Conservation (phyloP, 2,329 filamentous ascomycete species). For the Fusarium sp. region DNA sequence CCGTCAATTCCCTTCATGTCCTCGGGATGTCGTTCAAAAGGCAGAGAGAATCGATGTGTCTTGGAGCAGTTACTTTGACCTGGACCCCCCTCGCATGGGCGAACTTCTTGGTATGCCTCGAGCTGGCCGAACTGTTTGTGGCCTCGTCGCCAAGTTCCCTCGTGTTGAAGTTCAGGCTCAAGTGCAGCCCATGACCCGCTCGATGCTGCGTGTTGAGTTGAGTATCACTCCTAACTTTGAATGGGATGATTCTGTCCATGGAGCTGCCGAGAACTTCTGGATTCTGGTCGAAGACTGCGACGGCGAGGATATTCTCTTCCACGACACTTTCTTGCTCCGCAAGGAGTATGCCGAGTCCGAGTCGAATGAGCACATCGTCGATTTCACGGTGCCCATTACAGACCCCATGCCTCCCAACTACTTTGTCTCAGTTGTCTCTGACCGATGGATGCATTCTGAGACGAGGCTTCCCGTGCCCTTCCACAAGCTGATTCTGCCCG, state of each 20-base stretch:
- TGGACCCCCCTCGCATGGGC: slow-evolving; percentile 96
- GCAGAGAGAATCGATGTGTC: slow-evolving; percentile 94
- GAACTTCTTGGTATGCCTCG: slow-evolving; percentile 92
- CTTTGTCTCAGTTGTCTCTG: slow-evolving; percentile 94
- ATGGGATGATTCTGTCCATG: slow-evolving; percentile 93
- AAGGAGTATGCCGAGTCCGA: slow-evolving; percentile 89
- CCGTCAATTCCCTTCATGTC: slow-evolving; percentile 86
- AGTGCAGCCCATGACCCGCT: slow-evolving; percentile 93
- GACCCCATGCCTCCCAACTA: slow-evolving; percentile 99
- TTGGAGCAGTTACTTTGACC: slow-evolving; percentile 94
- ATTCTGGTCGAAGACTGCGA: slow-evolving; percentile 97
- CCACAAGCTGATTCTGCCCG: slow-evolving; percentile 92
- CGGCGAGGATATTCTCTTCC: slow-evolving; percentile 93
- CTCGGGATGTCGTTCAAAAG: slow-evolving; percentile 89
- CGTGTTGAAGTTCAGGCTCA: slow-evolving; percentile 92
- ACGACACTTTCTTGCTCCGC: slow-evolving; percentile 92
- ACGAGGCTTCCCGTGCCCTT: slow-evolving; percentile 94
- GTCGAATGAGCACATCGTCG: slow-evolving; percentile 91
- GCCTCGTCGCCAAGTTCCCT: slow-evolving; percentile 91
- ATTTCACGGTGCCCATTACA: slow-evolving; percentile 95
- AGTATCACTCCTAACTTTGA: slow-evolving; percentile 94
- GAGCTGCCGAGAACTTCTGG: slow-evolving; percentile 93
- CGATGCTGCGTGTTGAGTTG: slow-evolving; percentile 89
- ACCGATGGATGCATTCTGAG: slow-evolving; percentile 98
- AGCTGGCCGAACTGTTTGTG: slow-evolving; percentile 86